phyloP scores from a whole-genome alignment of 208 protist species.

The Trypanosoma mega region DNA sequence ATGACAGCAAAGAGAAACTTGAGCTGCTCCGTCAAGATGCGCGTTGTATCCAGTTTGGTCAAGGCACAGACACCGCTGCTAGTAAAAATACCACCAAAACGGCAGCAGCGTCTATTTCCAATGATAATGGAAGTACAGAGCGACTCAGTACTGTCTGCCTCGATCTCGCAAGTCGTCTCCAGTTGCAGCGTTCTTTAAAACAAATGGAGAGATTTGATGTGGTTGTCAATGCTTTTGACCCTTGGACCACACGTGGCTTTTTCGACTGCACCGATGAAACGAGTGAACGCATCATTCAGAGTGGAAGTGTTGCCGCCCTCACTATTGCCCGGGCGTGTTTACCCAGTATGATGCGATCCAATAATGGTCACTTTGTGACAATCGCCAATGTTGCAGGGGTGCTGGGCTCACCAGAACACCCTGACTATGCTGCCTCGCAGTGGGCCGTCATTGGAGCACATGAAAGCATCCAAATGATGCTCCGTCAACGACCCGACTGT shows the following conservation, averaged over 20 bases:
- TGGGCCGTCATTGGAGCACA: constrained; percentile 51
- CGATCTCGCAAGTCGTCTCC: constrained; percentile 44
- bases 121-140: background rate
- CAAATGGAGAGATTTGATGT: constrained; percentile 44
- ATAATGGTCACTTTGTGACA: constrained; percentile 41
- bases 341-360: constrained; percentile 28
- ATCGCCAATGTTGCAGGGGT: constrained; percentile 28
- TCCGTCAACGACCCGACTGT: constrained; percentile 11
- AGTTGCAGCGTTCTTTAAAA: constrained; percentile 44
- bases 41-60: background rate
- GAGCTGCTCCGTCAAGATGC: constrained; percentile 46
- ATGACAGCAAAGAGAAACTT: constrained; percentile 45
- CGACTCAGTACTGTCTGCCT: constrained; percentile 18
- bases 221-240: constrained; percentile 45
- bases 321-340: constrained; percentile 33
- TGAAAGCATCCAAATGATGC: constrained; percentile 52
- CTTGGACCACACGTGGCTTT: constrained; percentile 26
- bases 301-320: constrained; percentile 38
- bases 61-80: background rate
- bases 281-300: constrained; percentile 42
- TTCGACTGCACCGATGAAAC: constrained; percentile 47
- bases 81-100: background rate
- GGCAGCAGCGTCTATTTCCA: background rate
- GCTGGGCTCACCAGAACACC: constrained; percentile 20
- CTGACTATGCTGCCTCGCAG: constrained; percentile 54